Evolutionary conservation across 2,329 filamentous ascomycete species (phyloP).

Genomic region (Lithohypha guttulata): DNA sequence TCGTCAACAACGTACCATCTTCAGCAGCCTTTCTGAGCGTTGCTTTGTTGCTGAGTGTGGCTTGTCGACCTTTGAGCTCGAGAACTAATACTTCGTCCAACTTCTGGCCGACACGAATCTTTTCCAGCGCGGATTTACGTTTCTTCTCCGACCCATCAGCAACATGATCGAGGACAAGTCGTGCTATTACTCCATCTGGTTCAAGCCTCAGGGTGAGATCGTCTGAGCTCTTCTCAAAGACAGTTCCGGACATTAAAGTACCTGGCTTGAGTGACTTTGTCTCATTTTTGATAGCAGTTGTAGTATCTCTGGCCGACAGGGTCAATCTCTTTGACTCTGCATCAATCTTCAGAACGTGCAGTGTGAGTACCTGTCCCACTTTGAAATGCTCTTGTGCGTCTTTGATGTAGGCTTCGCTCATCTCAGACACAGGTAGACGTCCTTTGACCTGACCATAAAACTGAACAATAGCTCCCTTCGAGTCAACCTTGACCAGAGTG

Average conservation of each 20-base stretch:
- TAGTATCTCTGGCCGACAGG: slow-evolving; percentile 87
- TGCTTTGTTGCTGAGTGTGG: slow-evolving; percentile 70
- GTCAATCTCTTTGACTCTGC: slow-evolving; percentile 59
- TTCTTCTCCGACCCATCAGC: slow-evolving; percentile 76
- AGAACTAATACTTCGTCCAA: slow-evolving; percentile 73
- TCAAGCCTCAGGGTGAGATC: slow-evolving; percentile 67
- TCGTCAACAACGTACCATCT: slow-evolving; percentile 58
- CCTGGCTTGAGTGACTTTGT: slow-evolving; percentile 51
- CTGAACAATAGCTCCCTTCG: slow-evolving; percentile 74
- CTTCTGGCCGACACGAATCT: slow-evolving; percentile 72
- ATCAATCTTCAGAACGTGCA: slow-evolving; percentile 76
- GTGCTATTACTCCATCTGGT: slow-evolving; percentile 63
- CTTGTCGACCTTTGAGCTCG: slow-evolving; percentile 69
- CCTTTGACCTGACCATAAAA: slow-evolving; percentile 79
- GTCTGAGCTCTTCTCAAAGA: slow-evolving; percentile 69
- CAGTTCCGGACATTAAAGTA: slow-evolving; percentile 63
- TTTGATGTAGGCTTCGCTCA: slow-evolving; percentile 93
- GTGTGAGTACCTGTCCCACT: slow-evolving; percentile 78
- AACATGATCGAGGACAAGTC: slow-evolving; percentile 66
- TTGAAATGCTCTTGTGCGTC: slow-evolving; percentile 85
- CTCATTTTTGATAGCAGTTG: slow-evolving; percentile 54
- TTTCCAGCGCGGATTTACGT: slow-evolving; percentile 64
- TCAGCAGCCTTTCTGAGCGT: slow-evolving; percentile 67
- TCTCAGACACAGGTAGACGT: slow-evolving; percentile 86
- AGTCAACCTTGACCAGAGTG: slow-evolving; percentile 71